These are phyloP conservation scores for Chalciporus sphaerocephalus DNA, from an alignment of 768 basidiomycete species.

Conservation along the genomic window DNA sequence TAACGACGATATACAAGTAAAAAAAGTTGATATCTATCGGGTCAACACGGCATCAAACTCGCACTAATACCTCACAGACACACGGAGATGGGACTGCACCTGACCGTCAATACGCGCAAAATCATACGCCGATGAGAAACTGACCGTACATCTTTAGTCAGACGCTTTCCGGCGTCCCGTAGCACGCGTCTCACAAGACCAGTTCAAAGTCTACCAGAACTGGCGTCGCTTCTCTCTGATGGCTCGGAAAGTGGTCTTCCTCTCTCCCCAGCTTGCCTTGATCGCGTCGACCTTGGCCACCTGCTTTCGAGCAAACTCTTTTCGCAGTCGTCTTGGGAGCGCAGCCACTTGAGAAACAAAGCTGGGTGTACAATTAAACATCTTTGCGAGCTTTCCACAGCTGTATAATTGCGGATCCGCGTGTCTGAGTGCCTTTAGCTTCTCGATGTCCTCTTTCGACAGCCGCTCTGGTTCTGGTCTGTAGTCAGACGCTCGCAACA, in stretches of 20 bases:
- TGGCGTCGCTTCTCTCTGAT: conserved; percentile 63
- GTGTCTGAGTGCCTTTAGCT: conserved; percentile 55
- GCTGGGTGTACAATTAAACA: conserved; percentile 67
- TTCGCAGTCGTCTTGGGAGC: conserved; percentile 48
- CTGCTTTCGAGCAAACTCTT: conserved; percentile 38
- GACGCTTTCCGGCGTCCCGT: background rate
- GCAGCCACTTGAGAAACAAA: conserved; percentile 67
- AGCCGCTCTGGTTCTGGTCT: conserved; percentile 36
- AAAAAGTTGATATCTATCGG: background rate
- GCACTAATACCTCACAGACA: background rate
- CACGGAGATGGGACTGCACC: background rate
- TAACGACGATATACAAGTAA: background rate
- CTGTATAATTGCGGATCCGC: conserved; percentile 58
- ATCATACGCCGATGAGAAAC: background rate
- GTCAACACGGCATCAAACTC: background rate
- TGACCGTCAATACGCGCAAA: background rate
- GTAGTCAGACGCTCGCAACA: conserved; percentile 41
- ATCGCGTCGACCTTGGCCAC: conserved; percentile 44
- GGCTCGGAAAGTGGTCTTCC: conserved; percentile 56
- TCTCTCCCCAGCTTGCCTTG: conserved; percentile 67
- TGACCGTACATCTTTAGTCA: background rate
- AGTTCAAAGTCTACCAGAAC: conserved; percentile 63
- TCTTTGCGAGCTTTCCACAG: conserved; percentile 62
- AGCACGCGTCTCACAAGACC: background rate
- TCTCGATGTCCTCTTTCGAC: conserved; percentile 48